A percentile compares a stretch with the other conserved stretches of the same genome.
Evolutionary conservation across 768 basidiomycete species (phyloP).

Genomic region (Psilocybe sp.): DNA sequence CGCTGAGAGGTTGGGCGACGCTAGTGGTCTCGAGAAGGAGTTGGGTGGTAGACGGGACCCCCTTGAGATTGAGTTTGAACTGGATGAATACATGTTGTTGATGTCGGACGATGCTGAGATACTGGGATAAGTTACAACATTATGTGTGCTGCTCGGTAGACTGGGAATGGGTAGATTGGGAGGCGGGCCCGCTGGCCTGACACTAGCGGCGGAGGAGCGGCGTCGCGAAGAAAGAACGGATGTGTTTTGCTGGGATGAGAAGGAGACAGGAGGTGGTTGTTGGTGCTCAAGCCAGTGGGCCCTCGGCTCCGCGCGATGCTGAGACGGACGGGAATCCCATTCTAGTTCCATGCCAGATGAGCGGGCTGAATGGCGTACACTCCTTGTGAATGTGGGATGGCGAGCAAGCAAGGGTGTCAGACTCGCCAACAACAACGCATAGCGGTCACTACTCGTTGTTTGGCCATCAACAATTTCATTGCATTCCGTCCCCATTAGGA

Average conservation of each 20-base stretch:
- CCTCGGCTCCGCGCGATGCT: slow-evolving; percentile 22
- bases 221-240: slow-evolving; percentile 39
- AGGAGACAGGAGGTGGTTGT: slow-evolving; percentile 18
- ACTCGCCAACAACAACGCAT: slow-evolving; percentile 3
- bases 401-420: slow-evolving; percentile 8
- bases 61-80: slow-evolving; percentile 21
- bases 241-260: slow-evolving; percentile 4
- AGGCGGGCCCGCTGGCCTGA: slow-evolving; percentile 67
- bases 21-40: slow-evolving; percentile 33
- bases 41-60: slow-evolving; percentile 25
- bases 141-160: slow-evolving; percentile 41
- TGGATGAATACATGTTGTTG: slow-evolving; percentile 12
- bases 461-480: slow-evolving; percentile 20
- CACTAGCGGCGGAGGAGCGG: slow-evolving; percentile 64
- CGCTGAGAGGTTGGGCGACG: slow-evolving; percentile 52
- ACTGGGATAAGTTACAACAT: slow-evolving; percentile 14
- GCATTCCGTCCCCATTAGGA: slow-evolving; percentile 12
- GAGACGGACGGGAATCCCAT: slow-evolving; percentile 30
- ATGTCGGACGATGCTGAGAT: slow-evolving; percentile 20
- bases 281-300: slow-evolving; percentile 32
- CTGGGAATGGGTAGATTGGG: slow-evolving; percentile 74
- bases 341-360: slow-evolving; percentile 34
- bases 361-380: slow-evolving; percentile 1
- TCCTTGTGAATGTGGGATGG: too few relatives aligned
- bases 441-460: slow-evolving; percentile 15